Base-by-base conservation (phyloP, 2,329 filamentous ascomycete genomes). In the Aspergillus felis region DNA sequence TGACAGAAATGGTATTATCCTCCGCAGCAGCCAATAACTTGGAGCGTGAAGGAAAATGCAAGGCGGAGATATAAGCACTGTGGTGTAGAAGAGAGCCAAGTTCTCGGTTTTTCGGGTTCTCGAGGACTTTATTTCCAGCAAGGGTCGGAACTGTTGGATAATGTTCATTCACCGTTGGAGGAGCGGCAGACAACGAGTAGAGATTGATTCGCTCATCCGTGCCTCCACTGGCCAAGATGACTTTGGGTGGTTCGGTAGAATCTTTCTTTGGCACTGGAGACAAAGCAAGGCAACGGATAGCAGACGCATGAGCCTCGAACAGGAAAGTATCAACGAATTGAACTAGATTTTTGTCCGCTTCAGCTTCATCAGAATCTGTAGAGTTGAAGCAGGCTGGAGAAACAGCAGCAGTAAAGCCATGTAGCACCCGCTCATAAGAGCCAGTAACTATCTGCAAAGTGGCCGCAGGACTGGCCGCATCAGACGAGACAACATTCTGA, bases 161-260 rank as follows among this genome's bases (percentile, higher is more conserved):
- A 61, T 81, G 68, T 61, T 81, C 78, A 71, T 78, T 85, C 63
- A 76, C 77, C 66, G 73, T 82, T 57, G 83, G 86, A 54, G 85
- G 85, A 65, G 86, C 85, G 27, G 82, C 86, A 12, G 92, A 96
- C 55, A 99, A 80, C 59, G 87, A 91, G 81, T 96, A 99, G 55
- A 99, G 83, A 71, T 99, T 97, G 78, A 99, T 90, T 61, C 91
- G 87, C 77, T 97, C 92, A 75, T 99, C 94, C 25, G 91, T 95
- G 74, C 90, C 89, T 64, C 94, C 94, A 9, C 90, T 96, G 12
- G 94, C 94, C 51, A 99, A 85, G 64, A 94, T 87, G 51, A 96
- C 84, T 72, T 94, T 96, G 71, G 91, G 88, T n/a, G 87, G 62
- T 81, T 84, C 12, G 79, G 81, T 56, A 79, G 71, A 69, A 58